A percentile compares a stretch with the other conserved stretches of the same genome.
phyloP scores from a whole-genome alignment of 2,329 filamentous ascomycete species.

The Waltergamsia citrina region DNA sequence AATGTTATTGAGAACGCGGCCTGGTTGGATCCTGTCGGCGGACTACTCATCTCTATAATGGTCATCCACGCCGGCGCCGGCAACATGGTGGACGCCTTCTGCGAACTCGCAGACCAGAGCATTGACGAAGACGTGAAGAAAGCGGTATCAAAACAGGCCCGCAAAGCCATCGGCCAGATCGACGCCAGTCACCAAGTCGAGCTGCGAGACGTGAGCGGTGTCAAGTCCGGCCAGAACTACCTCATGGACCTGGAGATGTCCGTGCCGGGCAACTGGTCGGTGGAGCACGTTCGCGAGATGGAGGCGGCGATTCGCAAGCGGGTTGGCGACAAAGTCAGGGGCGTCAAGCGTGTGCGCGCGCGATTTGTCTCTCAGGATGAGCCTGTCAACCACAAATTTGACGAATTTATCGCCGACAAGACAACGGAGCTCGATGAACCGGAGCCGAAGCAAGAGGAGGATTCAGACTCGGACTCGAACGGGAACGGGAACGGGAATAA shows the following conservation, averaged over 20 bases:
- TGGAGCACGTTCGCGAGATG: constrained; percentile 59
- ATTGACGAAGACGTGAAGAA: constrained; percentile 77
- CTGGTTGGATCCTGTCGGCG: constrained; percentile 92
- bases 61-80: constrained; percentile 83
- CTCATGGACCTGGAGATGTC: constrained; percentile 82
- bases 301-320: constrained; percentile 66
- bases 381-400: constrained; percentile 47
- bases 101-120: constrained; percentile 84
- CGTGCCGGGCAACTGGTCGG: constrained; percentile 67
- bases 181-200: constrained; percentile 50
- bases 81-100: constrained; percentile 73
- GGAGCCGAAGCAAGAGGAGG: constrained; percentile 47
- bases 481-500: constrained; percentile 19
- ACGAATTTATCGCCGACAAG: constrained; percentile 69
- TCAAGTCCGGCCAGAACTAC: constrained; percentile 96
- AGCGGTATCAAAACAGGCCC: constrained; percentile 58
- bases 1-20: constrained; percentile 77
- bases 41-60: constrained; percentile 84
- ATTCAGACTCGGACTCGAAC: constrained; percentile 6
- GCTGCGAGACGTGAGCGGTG: constrained; percentile 70
- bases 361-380: constrained; percentile 69
- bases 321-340: constrained; percentile 69
- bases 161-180: constrained; percentile 46
- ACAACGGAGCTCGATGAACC: constrained; percentile 35
- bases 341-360: constrained; percentile 74